Evolutionary conservation across 495 filamentous ascomycete genomes (phyloP), one percentile per base, ranked within the genome.

Genomic region (Annulohypoxylon moriforme): DNA sequence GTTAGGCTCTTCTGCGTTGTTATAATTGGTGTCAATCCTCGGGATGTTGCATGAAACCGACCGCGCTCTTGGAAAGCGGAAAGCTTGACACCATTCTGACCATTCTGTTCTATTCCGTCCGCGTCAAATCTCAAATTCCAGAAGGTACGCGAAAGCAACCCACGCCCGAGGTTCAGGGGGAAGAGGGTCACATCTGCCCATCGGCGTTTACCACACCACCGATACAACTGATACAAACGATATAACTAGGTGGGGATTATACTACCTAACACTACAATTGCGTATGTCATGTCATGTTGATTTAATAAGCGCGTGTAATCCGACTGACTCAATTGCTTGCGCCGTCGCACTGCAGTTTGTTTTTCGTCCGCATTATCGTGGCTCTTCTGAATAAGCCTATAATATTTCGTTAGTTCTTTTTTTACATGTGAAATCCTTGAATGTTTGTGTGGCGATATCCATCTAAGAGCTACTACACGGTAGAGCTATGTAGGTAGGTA

Each of bases 51-150:
- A 72, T 80, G 76, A 78, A 84, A 60, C 82, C 78, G 60, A 78
- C 80, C 20, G 70, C 46, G 77, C 77, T 80, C 67, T 73, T 56
- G 67, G 77, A 81, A 69, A 82, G 74, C 60, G 67, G 77, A 81
- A 69, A 83, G 74, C 60, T 75, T 78, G 73, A 81, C 79, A n/a
- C n/a, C n/a, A n/a, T n/a, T n/a, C n/a, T n/a, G n/a, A n/a, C n/a
- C n/a, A n/a, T n/a, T n/a, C n/a, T n/a, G n/a, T n/a, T n/a, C 76
- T 81, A 49, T 18, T 40, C 36, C 4, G 16, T 13, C n/a, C 40
- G n/a, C n/a, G n/a, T n/a, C n/a, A n/a, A n/a, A 18, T 18, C 4
- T 52, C 58, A 42, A 25, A 52, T 71, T 72, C 69, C 46, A 68
- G 69, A 72, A 72, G 33, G 13, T 64, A 44, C 63, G 61, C 61